Base-by-base conservation (phyloP, 345 rosid species). In the Pseudoturritis turrita region DNA sequence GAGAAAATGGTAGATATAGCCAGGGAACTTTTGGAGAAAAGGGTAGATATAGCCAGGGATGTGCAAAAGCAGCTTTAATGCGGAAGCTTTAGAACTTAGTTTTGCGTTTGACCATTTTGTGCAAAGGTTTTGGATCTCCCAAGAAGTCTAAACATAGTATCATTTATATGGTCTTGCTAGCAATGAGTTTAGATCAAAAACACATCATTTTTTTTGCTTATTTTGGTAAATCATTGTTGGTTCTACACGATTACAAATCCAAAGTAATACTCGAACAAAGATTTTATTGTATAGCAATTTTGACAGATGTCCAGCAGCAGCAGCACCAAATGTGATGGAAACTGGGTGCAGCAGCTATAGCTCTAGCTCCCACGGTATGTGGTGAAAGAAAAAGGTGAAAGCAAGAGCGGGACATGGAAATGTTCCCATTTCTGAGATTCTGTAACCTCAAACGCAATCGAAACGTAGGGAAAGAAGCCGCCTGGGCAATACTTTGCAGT, bases 391-490 rank as follows among this genome's bases (percentile, higher is more conserved):
- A 87, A 91, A 3, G 98, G 98, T 22, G 96, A 88, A 65, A 91
- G 73, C 63, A 95, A 84, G 72, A 95, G 81, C 28, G 99, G 97
- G 41, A 91, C 96, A 61, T 91, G 98, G 83, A 95, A 95, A 78
- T 95, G 96, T 73, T 89, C 96, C 65, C 7, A 69, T 55, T 68
- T 84, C 81, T 89, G 98, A 21, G 87, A 74, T 76, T 95, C 96
- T 19, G 65, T 80, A 70, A 88, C 83, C 73, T 87, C 84, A 68
- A 91, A 91, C 43, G 85, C 85, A 36, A 95, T 81, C 1, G 93
- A 85, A 65, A 91, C 97, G 52, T 77, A 84, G 4, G 99, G 98
- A 60, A 88, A 95, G 83, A 95, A 95, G 52, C 90, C 91, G 10
- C 67, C 78, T 10, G 93, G 90, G 71, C 82, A 76, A 68, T 88